phyloP scores from a whole-genome alignment of 2,329 filamentous ascomycete species.

The Fusarium nanum region DNA sequence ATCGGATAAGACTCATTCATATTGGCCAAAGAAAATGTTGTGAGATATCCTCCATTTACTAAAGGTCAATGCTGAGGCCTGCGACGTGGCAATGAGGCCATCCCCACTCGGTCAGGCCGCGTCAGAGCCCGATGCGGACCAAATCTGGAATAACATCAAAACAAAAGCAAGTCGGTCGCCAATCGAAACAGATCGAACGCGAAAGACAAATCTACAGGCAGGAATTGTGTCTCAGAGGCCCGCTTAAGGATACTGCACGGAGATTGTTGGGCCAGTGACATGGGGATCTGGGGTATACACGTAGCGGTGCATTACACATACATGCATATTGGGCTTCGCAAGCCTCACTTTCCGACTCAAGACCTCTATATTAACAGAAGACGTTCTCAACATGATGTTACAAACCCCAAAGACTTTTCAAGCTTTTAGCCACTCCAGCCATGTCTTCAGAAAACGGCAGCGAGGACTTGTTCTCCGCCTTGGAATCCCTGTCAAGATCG shows the following conservation, averaged over 20 bases:
- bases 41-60: accelerated
- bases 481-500: slow-evolving; percentile 25
- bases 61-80: neutral
- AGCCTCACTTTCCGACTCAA: neutral
- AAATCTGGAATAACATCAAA: neutral
- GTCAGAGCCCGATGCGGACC: slow-evolving; percentile 16
- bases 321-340: slow-evolving; percentile 2
- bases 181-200: neutral
- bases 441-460: slow-evolving; percentile 27
- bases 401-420: neutral
- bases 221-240: neutral
- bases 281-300: slow-evolving; percentile 7
- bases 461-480: slow-evolving; percentile 30
- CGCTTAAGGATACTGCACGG: neutral
- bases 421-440: neutral
- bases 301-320: slow-evolving; percentile 23
- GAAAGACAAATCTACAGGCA: neutral
- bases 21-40: too few relatives aligned
- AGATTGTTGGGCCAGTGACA: slow-evolving; percentile 11
- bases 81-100: slow-evolving; percentile 35
- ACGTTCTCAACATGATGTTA: accelerated
- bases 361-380: neutral
- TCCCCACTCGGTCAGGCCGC: slow-evolving; percentile 19
- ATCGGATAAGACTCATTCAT: too few relatives aligned
- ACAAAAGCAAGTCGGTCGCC: neutral